Evolutionary conservation across 768 basidiomycete genomes (phyloP).

Genomic region (Glaciozyma martinii): DNA sequence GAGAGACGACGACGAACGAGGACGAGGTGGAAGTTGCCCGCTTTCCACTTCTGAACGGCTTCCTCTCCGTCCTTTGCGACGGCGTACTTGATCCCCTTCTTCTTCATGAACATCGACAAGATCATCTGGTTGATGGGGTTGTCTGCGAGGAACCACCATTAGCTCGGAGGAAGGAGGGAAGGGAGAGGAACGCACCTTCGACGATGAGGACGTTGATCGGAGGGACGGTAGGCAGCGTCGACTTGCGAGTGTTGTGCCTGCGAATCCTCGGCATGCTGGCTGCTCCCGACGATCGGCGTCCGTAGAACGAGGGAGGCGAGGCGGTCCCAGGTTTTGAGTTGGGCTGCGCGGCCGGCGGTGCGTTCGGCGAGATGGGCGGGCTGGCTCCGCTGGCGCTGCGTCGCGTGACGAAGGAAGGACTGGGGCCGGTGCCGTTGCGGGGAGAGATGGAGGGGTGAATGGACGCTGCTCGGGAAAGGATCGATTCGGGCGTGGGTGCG

Average conservation of each 20-base stretch:
- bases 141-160: conserved; percentile 47
- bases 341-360: too few relatives aligned
- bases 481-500: background rate
- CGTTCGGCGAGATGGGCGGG: too few relatives aligned
- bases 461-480: too few relatives aligned
- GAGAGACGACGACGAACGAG: conserved; percentile 52
- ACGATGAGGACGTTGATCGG: conserved; percentile 97
- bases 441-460: too few relatives aligned
- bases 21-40: conserved; percentile 88
- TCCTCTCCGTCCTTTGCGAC: conserved; percentile 90
- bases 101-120: conserved; percentile 90
- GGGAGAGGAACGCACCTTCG: conserved; percentile 59
- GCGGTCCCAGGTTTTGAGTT: background rate
- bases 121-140: conserved; percentile 98
- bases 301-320: background rate
- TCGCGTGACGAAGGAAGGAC: too few relatives aligned
- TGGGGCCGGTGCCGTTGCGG: too few relatives aligned
- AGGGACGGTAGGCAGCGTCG: conserved; percentile 49
- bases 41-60: conserved; percentile 89
- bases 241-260: conserved; percentile 6
- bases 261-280: background rate
- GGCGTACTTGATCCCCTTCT: conserved; percentile 90
- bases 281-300: background rate
- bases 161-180: conserved; percentile 1
- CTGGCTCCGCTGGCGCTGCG: too few relatives aligned